phyloP scores from a whole-genome alignment of 371 early-diverging fungal genomes.

The Actinomortierella wolfii region DNA sequence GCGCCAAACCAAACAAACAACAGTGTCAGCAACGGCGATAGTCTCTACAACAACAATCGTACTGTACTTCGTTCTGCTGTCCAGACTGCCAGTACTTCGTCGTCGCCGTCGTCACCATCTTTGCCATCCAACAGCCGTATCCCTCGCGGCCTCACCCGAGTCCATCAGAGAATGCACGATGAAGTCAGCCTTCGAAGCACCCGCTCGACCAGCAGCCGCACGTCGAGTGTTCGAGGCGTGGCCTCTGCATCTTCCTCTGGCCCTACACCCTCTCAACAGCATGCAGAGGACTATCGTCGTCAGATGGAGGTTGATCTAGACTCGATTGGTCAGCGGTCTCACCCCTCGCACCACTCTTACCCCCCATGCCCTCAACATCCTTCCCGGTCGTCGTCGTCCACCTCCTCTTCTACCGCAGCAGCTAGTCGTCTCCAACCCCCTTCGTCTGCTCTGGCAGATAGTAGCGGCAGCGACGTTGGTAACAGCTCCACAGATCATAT shows the following conservation, averaged over 20 bases:
- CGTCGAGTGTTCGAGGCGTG: slow-evolving; percentile 25
- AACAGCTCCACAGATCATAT: background rate
- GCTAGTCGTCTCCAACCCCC: background rate
- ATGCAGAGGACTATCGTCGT: slow-evolving; percentile 1
- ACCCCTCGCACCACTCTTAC: slow-evolving; percentile 2
- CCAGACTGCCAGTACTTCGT: background rate
- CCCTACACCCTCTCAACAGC: slow-evolving; percentile 4
- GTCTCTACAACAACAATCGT: background rate
- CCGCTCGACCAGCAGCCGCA: slow-evolving; percentile 29
- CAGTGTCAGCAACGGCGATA: slow-evolving; percentile 9
- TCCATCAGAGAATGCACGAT: slow-evolving; percentile 37
- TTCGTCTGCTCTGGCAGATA: background rate
- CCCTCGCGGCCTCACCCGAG: slow-evolving; percentile 35
- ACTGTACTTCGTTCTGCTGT: background rate
- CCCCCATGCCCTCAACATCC: background rate
- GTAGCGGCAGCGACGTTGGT: background rate
- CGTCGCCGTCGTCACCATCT: background rate
- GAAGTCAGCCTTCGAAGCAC: slow-evolving; percentile 38
- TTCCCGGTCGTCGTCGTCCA: background rate
- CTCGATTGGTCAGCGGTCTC: slow-evolving; percentile 13
- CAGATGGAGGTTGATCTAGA: slow-evolving; percentile 40
- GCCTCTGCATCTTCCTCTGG: slow-evolving; percentile 7
- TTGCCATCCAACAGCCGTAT: slow-evolving; percentile 27
- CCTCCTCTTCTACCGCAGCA: background rate
- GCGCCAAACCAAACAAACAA: slow-evolving; percentile 1